These are phyloP conservation scores for Wallacemonas sp. DNA, from an alignment of 208 protist genomes.

Conservation along the genomic window DNA sequence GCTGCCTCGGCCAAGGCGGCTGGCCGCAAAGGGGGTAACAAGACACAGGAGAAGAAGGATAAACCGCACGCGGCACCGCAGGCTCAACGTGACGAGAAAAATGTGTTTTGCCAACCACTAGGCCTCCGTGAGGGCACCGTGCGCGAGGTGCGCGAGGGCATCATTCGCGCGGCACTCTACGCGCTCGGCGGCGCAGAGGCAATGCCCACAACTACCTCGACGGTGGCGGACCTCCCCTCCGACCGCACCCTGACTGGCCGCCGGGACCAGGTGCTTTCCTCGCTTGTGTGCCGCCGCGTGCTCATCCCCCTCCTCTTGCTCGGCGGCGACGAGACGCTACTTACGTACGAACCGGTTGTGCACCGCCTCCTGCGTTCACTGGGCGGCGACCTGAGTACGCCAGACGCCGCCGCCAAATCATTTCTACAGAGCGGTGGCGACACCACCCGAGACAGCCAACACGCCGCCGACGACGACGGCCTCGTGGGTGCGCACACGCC, in stretches of 20 bases:
- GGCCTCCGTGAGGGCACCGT: neutral
- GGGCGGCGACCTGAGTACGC: neutral
- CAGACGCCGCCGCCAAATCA: too few species aligned
- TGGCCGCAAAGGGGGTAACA: neutral
- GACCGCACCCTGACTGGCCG: conserved; percentile 2
- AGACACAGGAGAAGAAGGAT: neutral
- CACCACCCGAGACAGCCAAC: too few species aligned
- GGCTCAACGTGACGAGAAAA: neutral
- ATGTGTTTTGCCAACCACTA: neutral
- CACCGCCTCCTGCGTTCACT: conserved; percentile 24
- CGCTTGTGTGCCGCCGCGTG: conserved; percentile 65
- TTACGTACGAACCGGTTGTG: conserved; percentile 21
- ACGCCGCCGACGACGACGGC: neutral
- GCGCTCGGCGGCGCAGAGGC: neutral
- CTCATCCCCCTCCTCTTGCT: conserved; percentile 68
- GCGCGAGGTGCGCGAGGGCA: neutral
- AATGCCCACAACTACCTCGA: neutral
- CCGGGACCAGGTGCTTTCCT: conserved; percentile 20
- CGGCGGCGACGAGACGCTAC: conserved; percentile 24
- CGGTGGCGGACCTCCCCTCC: conserved; percentile 9
- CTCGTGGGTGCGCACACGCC: neutral
- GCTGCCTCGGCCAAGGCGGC: neutral
- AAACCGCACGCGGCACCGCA: neutral
- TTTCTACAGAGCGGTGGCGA: too few species aligned
- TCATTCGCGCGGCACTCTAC: neutral